Evolutionary conservation across 192 early-diverging fungal genomes (phyloP).

Genomic region (Podochytrium sp.): DNA sequence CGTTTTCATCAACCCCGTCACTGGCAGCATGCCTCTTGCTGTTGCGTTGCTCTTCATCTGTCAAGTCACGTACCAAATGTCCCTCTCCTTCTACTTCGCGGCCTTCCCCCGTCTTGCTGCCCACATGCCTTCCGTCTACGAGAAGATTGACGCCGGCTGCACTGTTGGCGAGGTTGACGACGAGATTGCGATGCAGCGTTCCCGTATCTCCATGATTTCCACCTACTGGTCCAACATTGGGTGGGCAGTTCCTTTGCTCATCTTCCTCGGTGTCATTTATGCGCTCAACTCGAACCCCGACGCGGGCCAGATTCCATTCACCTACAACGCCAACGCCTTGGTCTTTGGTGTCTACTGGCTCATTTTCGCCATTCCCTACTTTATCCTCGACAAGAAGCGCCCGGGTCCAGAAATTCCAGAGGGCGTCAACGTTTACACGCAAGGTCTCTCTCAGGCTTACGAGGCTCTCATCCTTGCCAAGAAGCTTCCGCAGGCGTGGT

Average conservation of each 20-base stretch:
- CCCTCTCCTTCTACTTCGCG: slow-evolving; percentile 26
- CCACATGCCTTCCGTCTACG: slow-evolving; percentile 24
- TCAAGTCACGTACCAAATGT: slow-evolving; percentile 3
- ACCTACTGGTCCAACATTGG: slow-evolving; percentile 52
- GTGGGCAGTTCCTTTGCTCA: slow-evolving; percentile 38
- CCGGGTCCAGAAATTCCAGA: slow-evolving; percentile 42
- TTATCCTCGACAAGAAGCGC: slow-evolving; percentile 41
- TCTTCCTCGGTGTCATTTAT: slow-evolving; percentile 36
- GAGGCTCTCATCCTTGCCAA: slow-evolving; percentile 35
- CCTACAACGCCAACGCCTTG: slow-evolving; percentile 17
- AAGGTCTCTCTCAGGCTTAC: slow-evolving; percentile 27
- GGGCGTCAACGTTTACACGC: slow-evolving; percentile 34
- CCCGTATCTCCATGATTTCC: slow-evolving; percentile 50
- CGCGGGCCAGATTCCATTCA: slow-evolving; percentile 5
- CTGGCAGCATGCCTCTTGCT: neutral
- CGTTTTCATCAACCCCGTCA: neutral
- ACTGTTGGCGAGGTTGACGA: slow-evolving; percentile 19
- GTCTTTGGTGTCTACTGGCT: slow-evolving; percentile 44
- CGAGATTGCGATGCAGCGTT: slow-evolving; percentile 39
- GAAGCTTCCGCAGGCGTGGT: slow-evolving; percentile 44
- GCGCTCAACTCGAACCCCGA: slow-evolving; percentile 31
- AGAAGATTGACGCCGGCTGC: slow-evolving; percentile 18
- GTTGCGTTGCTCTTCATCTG: neutral
- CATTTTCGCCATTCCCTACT: slow-evolving; percentile 44
- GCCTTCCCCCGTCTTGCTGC: slow-evolving; percentile 21